These are phyloP conservation scores for Hebeloma cylindrosporum DNA, from an alignment of 768 basidiomycete species.

Conservation along the genomic window DNA sequence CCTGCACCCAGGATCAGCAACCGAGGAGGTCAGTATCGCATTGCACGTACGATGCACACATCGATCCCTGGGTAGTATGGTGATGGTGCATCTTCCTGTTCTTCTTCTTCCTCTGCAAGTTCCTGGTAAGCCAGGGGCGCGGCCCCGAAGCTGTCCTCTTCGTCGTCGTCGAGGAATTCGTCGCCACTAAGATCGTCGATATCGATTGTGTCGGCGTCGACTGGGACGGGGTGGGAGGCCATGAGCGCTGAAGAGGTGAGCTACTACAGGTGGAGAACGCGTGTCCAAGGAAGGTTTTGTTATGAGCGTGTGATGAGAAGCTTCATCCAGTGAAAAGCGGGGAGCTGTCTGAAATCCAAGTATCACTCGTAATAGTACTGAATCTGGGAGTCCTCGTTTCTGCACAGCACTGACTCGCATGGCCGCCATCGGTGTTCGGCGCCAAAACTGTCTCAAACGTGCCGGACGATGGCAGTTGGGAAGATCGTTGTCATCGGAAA, in stretches of 20 bases:
- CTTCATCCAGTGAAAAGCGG: too few species aligned
- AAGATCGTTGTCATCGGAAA: too few species aligned
- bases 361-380: too few species aligned
- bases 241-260: neutral
- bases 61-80: slow-evolving; percentile 1
- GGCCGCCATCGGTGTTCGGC: too few species aligned
- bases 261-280: neutral
- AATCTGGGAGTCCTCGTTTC: too few species aligned
- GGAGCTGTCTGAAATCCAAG: too few species aligned
- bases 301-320: too few species aligned
- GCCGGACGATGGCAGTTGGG: too few species aligned
- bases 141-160: slow-evolving; percentile 6
- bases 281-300: neutral
- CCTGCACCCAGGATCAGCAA: neutral
- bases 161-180: slow-evolving; percentile 12
- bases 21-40: neutral
- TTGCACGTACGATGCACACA: slow-evolving; percentile 6
- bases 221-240: neutral
- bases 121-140: too few species aligned
- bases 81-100: neutral
- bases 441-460: too few species aligned
- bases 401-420: too few species aligned
- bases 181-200: neutral
- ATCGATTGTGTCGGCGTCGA: slow-evolving; percentile 3
- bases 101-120: neutral